Conservation (phyloP, 495 filamentous ascomycete genomes). For the Xylaria flabelliformis region DNA sequence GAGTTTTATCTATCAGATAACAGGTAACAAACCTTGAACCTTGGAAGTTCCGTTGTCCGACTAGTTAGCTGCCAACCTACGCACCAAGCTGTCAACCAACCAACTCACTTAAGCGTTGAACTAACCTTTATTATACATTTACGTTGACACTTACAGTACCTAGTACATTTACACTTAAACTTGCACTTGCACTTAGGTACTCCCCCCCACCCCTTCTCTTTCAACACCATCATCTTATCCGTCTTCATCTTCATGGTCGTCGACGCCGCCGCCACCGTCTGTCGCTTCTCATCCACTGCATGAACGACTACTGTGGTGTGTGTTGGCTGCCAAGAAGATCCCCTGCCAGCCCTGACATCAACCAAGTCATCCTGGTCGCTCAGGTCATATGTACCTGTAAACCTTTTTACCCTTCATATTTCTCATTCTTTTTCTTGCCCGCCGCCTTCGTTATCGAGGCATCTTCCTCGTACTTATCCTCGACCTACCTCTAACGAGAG, state of each 20-base stretch:
- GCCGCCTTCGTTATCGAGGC: not conserved
- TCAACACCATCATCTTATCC: not conserved
- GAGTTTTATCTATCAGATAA: not conserved
- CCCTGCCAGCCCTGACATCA: slow-evolving; percentile 27
- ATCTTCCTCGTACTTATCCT: not conserved
- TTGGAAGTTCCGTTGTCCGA: not conserved
- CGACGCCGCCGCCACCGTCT: not conserved
- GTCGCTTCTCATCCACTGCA: not conserved
- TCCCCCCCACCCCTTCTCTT: not conserved
- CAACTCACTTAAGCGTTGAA: not conserved
- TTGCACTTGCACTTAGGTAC: not conserved
- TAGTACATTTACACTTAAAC: not conserved
- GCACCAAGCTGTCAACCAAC: not conserved
- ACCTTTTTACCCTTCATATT: not conserved
- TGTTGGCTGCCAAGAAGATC: slow-evolving; percentile 23
- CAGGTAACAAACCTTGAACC: not conserved
- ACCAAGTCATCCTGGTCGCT: not conserved
- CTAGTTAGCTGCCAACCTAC: not conserved
- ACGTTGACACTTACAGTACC: not conserved
- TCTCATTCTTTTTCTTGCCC: not conserved
- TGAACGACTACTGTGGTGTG: slow-evolving; percentile 5
- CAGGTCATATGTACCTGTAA: not conserved
- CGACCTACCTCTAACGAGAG: not conserved
- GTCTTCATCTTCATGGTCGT: not conserved
- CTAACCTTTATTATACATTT: not conserved